Base-by-base conservation (phyloP, 768 basidiomycete genomes). In the Suillus lakei region DNA sequence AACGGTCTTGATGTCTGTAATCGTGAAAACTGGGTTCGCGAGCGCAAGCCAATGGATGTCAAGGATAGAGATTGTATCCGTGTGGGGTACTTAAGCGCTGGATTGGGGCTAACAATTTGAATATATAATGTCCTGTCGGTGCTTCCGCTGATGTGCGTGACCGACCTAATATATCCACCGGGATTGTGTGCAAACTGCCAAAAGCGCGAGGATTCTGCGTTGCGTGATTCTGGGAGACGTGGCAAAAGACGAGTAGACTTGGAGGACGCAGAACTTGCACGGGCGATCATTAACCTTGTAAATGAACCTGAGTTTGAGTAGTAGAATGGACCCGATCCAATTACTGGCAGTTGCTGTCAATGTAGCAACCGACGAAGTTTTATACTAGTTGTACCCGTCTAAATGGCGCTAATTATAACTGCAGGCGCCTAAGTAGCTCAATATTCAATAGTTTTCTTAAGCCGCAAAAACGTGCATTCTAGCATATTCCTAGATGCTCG, bases 81-180 rank as follows among this genome's bases (percentile, higher is more conserved):
- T n/a, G 48, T 18, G 51, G 36, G 62, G 50, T 59, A 30, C 12
- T 41, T 59, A 41, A 41, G 39, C 26, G 58, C 38, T 54, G 3
- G 13, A 26, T 55, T 56, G 46, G 36, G 2, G 62, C 36, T 63
- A 61, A 41, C 62, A 18, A 63, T 61, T 36, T 62, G 62, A 28
- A 28, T 51, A 62, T 62, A 26, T n/a, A n/a, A n/a, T 62, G 21
- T 23, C 18, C 26, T 36, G 23, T 36, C 26, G 12, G 46, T 55
- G 12, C 30, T 34, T 62, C 34, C 48, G 30, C 48, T 30, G 58
- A 9, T 23, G 28, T 39, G 62, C 56, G 56, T 60, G 55, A 63
- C 62, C 50, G 56, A 28, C 62, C 62, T 15, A 38, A 58, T 63
- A 63, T 63, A 62, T 62, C 61, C 32, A 51, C 23, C 23, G 56